Evolutionary conservation across 148 eudicot genomes (phyloP), one percentile per base, ranked within the genome.

Genomic region (Tetragonia tetragonoides): DNA sequence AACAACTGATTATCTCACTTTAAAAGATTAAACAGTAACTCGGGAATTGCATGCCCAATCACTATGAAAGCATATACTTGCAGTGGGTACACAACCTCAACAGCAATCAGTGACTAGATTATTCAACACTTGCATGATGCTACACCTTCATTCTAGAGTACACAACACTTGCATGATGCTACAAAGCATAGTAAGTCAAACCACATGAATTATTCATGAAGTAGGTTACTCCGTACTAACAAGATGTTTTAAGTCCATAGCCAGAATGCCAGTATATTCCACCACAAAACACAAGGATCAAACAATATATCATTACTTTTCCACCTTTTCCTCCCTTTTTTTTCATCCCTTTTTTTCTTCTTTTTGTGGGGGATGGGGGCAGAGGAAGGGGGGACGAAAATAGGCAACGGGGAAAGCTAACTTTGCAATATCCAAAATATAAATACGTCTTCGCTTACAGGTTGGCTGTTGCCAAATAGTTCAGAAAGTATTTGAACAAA

Each of bases 271-370:
- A 7, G 53, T 54, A 7, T 63, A 73, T 41, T 46, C 16, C 38
- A 73, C 16, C 24, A 11, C n/a, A 11, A 47, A 65, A 56, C 38
- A 66, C 39, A 67, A 72, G 28, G 21, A 20, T 64, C 21, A 37
- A 53, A 64, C 34, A 64, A 72, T 28, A 65, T 62, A 63, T 70
- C 64, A 60, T 18, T 46, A 62, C 54, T 66, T 66, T 73, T 21
- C 38, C 65, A 1, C 64, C 54, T 66, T 66, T 73, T 21, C 38
- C 65, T 20, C 64, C 1, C n/a, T 10, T 37, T 4, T 20, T 46
- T 70, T 68, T 23, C 42, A 28, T 59, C 62, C 21, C 11, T 39
- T 15, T 59, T 21, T 73, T 16, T 28, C 12, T 54, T 67, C 17
- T 42, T 66, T 28, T 20, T 57, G 23, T 17, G 40, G 38, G 77